phyloP scores from a whole-genome alignment of 257 asterid species.

The Solanum infundibuliforme region DNA sequence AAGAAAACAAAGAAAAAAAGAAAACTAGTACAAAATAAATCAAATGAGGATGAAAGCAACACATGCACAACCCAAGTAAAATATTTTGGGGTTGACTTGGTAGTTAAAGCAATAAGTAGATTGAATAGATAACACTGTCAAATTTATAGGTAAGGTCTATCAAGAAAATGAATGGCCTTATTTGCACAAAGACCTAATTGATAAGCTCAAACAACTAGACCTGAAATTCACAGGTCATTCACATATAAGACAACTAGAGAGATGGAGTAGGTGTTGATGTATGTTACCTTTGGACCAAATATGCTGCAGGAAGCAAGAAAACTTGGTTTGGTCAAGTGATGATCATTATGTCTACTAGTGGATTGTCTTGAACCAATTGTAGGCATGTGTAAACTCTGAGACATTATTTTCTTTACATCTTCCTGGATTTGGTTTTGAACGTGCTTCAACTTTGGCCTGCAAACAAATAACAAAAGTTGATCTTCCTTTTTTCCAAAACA shows the following conservation, averaged over 20 bases:
- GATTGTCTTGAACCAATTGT: constrained; percentile 22
- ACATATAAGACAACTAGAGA: neutral
- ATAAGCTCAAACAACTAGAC: neutral
- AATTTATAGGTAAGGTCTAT: neutral
- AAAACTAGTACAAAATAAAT: neutral
- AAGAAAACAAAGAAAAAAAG: neutral
- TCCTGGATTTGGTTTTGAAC: constrained; percentile 64
- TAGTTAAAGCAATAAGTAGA: neutral
- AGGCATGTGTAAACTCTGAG: constrained; percentile 54
- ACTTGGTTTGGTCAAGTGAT: constrained; percentile 30
- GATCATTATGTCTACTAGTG: constrained; percentile 1
- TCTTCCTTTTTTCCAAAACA: neutral
- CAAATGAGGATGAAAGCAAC: neutral
- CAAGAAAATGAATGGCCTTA: neutral
- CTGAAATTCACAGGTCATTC: neutral
- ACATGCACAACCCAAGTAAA: neutral
- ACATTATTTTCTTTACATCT: constrained; percentile 76
- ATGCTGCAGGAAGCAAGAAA: constrained; percentile 75
- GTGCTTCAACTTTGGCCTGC: constrained; percentile 74
- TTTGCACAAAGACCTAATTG: neutral
- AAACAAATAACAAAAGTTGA: neutral
- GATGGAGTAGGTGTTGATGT: constrained; percentile 2
- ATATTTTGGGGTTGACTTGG: neutral
- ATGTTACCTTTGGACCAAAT: constrained; percentile 74
- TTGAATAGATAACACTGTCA: neutral